These are phyloP conservation scores for Cadophora sp. DNA, from an alignment of 2,329 filamentous ascomycete genomes.

Conservation along the genomic window DNA sequence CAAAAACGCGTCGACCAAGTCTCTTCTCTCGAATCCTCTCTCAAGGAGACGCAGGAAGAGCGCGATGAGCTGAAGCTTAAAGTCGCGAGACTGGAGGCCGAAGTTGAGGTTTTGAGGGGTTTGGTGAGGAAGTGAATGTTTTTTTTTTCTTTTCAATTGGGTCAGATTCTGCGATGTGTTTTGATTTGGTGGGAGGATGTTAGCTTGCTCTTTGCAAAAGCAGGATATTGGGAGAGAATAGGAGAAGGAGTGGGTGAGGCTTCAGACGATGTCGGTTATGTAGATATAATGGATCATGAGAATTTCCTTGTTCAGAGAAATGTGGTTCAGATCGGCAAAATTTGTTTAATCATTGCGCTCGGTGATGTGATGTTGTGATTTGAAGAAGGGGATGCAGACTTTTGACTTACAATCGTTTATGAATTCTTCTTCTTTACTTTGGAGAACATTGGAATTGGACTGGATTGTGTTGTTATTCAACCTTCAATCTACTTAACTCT, in stretches of 20 bases:
- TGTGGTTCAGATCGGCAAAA: conserved; percentile 38
- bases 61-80: conserved; percentile 67
- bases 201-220: too few species aligned
- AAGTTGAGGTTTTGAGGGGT: conserved; percentile 65
- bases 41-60: conserved; percentile 65
- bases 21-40: conserved; percentile 62
- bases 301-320: conserved; percentile 3
- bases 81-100: conserved; percentile 69
- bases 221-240: not conserved
- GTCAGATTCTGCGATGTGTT: not conserved
- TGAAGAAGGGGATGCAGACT: not conserved
- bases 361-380: too few species aligned
- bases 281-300: conserved; percentile 20
- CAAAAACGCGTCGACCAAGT: conserved; percentile 74
- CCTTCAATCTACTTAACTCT: too few species aligned
- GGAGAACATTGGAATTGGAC: not conserved
- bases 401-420: not conserved
- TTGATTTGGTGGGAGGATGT: not conserved
- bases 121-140: conserved; percentile 46
- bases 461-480: too few species aligned
- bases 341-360: conserved; percentile 25
- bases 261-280: conserved; percentile 37
- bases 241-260: not conserved
- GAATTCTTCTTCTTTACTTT: not conserved
- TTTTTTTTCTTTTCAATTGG: too few species aligned